A percentile compares a stretch with the other conserved stretches of the same genome.
These are phyloP conservation scores for Drechslerella stenobrocha DNA, from an alignment of 2,329 filamentous ascomycete genomes.

Conservation along the genomic window DNA sequence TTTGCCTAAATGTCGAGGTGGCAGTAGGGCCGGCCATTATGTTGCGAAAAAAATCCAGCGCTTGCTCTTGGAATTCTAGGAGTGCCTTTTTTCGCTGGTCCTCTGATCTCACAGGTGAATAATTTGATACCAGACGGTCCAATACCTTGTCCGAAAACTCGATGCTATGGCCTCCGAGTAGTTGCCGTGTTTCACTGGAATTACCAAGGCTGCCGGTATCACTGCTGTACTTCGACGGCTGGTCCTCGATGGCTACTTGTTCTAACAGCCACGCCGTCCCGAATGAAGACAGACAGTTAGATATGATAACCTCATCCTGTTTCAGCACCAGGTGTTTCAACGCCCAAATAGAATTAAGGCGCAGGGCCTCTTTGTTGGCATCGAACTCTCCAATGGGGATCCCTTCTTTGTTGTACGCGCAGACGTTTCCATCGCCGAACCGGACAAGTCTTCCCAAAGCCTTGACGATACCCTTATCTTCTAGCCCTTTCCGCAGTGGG, in stretches of 20 bases:
- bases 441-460: conserved; percentile 82
- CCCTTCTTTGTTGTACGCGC: conserved; percentile 34
- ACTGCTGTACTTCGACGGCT: conserved; percentile 26
- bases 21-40: conserved; percentile 70
- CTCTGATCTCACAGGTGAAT: conserved; percentile 23
- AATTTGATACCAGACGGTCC: conserved; percentile 30
- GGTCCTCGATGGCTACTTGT: conserved; percentile 60
- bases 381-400: conserved; percentile 32
- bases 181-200: conserved; percentile 22
- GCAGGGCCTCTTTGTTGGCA: conserved; percentile 60
- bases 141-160: conserved; percentile 26
- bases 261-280: conserved; percentile 78
- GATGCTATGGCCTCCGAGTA: conserved; percentile 29
- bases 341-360: conserved; percentile 87
- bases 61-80: conserved; percentile 82
- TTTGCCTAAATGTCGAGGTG: conserved; percentile 76
- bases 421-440: conserved; percentile 68
- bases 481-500: conserved; percentile 79
- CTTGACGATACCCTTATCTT: conserved; percentile 72
- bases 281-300: conserved; percentile 74
- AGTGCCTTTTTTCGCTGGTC: conserved; percentile 49
- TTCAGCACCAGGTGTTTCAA: conserved; percentile 84
- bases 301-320: conserved; percentile 72
- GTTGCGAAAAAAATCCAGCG: conserved; percentile 85
- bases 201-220: conserved; percentile 16